Conservation (phyloP, 352 stramenopile genomes). For the Globisporangium canariense region DNA sequence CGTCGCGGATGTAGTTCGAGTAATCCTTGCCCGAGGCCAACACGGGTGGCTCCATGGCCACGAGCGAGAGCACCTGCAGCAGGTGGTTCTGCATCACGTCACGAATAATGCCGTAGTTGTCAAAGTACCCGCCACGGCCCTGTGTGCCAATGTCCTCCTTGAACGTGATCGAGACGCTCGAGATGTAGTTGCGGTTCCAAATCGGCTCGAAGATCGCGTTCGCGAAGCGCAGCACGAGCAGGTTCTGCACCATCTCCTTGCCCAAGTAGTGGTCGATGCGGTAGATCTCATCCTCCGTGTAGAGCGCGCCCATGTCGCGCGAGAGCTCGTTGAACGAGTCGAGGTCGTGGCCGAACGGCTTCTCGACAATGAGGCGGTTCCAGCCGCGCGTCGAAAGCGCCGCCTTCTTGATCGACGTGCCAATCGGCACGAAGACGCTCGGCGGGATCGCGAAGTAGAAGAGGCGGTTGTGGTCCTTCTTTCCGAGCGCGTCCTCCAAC, state of each 20-base stretch:
- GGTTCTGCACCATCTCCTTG: constrained; percentile 99
- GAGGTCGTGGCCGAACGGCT: constrained; percentile 97
- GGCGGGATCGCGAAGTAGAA: constrained; percentile 98
- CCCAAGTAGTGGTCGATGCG: constrained; percentile 97
- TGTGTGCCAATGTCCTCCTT: constrained; percentile 98
- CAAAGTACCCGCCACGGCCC: constrained; percentile 96
- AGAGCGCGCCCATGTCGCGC: constrained; percentile 79
- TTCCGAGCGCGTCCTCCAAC: constrained; percentile 53
- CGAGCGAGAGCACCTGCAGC: constrained; percentile 96
- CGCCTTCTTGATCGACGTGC: constrained; percentile 89
- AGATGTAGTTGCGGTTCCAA: constrained; percentile 96
- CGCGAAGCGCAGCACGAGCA: constrained; percentile 95
- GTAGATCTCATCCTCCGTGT: constrained; percentile 90
- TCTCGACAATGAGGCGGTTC: constrained; percentile 97
- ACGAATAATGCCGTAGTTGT: constrained; percentile 98
- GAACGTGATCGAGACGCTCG: constrained; percentile 96
- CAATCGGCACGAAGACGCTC: constrained; percentile 94
- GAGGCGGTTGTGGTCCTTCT: constrained; percentile 67
- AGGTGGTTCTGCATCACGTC: constrained; percentile 99
- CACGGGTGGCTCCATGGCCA: constrained; percentile 95
- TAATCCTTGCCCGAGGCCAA: constrained; percentile 84
- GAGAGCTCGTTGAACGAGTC: constrained; percentile 91
- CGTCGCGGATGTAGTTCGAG: constrained; percentile 93
- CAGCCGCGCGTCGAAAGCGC: constrained; percentile 89
- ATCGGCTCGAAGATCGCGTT: constrained; percentile 97